phyloP scores from a whole-genome alignment of 495 filamentous ascomycete species.

The Cercophora samala region DNA sequence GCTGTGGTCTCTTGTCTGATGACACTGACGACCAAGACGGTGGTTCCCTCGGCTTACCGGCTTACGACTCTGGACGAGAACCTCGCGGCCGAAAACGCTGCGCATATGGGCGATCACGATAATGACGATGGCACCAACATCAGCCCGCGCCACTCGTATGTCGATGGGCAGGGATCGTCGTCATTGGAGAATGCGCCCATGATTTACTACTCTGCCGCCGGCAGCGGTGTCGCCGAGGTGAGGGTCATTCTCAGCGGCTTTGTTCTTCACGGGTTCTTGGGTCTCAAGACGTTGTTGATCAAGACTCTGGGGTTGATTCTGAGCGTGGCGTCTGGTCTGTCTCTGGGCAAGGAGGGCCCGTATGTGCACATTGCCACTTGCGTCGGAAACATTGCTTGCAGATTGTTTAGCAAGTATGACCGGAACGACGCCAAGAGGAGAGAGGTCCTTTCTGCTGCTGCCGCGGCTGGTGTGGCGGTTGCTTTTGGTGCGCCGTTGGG shows the following conservation, averaged over 20 bases:
- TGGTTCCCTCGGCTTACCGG: conserved; percentile 81
- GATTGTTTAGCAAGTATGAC: conserved; percentile 89
- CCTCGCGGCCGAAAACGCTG: conserved; percentile 46
- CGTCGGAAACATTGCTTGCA: conserved; percentile 91
- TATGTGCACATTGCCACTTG: conserved; percentile 97
- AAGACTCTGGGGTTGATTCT: conserved; percentile 83
- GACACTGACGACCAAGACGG: conserved; percentile 83
- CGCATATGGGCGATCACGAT: conserved; percentile 38
- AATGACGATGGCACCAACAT: conserved; percentile 32
- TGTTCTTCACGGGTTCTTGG: conserved; percentile 92
- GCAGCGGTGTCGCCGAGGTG: conserved; percentile 95
- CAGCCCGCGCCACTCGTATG: conserved; percentile 34
- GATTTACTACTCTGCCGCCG: conserved; percentile 93
- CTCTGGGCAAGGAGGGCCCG: conserved; percentile 93
- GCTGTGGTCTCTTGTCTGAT: conserved; percentile 72
- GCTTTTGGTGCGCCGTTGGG: conserved; percentile 93
- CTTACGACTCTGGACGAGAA: conserved; percentile 86
- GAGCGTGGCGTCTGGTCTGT: conserved; percentile 87
- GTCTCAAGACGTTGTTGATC: conserved; percentile 79
- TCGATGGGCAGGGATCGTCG: neutral
- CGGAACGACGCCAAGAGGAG: conserved; percentile 83
- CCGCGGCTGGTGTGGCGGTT: conserved; percentile 89
- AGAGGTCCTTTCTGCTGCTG: conserved; percentile 89
- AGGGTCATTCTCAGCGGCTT: conserved; percentile 97
- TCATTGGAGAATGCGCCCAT: conserved; percentile 53